Base-by-base conservation (phyloP, 345 rosid species). In the Murraya koenigii region DNA sequence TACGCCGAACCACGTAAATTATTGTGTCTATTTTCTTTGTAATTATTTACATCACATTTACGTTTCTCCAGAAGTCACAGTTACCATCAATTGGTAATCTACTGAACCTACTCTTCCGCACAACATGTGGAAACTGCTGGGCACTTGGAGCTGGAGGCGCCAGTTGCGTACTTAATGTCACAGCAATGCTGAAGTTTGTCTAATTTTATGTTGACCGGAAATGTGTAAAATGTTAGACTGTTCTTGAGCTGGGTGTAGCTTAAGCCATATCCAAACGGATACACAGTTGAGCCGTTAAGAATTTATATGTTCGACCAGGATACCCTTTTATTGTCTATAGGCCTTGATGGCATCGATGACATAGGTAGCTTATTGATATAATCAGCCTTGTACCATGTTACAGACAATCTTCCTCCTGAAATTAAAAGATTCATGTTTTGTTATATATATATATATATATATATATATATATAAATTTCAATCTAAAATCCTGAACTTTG, bases 281-380 rank as follows among this genome's bases (percentile, higher is more conserved):
- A 88, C 15, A 88, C 79, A 0, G 86, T 82, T 1, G 90, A 62
- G 26, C 92, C 96, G 25, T 84, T 68, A 74, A 91, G 86, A 91
- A 87, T 71, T 84, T 89, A 79, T 89, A 90, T 0, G 93, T 88
- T 56, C 90, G 77, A 0, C 94, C 97, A 0, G 90, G 92, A 68
- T 83, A 88, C 7, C 90, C 87, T 6, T 78, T 78, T 4, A 5
- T 66, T 68, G 0, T 75, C 63, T 65, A 69, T 80, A 1, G 93
- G 94, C 54, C 94, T 82, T 70, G 89, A 41, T 26, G 59, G 76
- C 90, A 90, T 76, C 8, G 86, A 88, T 9, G 93, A 87, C 97
- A 92, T 87, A 0, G 93, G 86, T 8, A 90, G 39, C 74, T 20
- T 75, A 44, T 9, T 85, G 75, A 0, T 81, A 63, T 85, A 90